A percentile compares a stretch with the other conserved stretches of the same genome.
Conservation (phyloP, 352 stramenopile species). For the Plasmopara muralis region DNA sequence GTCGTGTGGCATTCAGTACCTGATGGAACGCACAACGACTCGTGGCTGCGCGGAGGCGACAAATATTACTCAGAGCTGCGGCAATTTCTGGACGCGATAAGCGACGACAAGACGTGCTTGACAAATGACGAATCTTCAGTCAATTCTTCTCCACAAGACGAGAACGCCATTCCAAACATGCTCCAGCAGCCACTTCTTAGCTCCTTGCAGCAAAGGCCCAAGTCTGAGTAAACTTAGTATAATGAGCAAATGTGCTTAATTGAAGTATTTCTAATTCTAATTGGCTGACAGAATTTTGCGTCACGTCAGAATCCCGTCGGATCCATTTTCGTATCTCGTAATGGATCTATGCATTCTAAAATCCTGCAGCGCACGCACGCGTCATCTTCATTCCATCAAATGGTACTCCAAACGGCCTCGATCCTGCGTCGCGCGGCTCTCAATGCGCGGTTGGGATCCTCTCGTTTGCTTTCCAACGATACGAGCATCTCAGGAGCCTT, state of each 20-base stretch:
- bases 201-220: conserved; percentile 32
- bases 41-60: conserved; percentile 85
- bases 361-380: conserved; percentile 1
- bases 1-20: conserved; percentile 72
- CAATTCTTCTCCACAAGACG: conserved; percentile 12
- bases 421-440: conserved; percentile 20
- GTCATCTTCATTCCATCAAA: neutral
- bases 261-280: conserved; percentile 20
- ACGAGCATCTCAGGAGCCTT: conserved; percentile 50
- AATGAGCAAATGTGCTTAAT: conserved; percentile 4
- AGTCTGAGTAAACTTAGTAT: conserved; percentile 15
- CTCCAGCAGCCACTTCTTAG: conserved; percentile 53
- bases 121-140: conserved; percentile 7
- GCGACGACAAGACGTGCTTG: conserved; percentile 16
- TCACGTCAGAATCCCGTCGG: conserved; percentile 22
- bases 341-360: conserved; percentile 24
- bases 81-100: conserved; percentile 54
- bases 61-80: conserved; percentile 78
- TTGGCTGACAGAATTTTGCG: conserved; percentile 14
- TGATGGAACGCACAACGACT: conserved; percentile 94
- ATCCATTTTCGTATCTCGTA: conserved; percentile 1
- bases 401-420: conserved; percentile 31
- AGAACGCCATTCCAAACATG: conserved; percentile 71
- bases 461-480: conserved; percentile 22
- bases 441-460: conserved; percentile 5